Base-by-base conservation (phyloP, 2,329 filamentous ascomycete genomes). In the Claviceps maximensis region DNA sequence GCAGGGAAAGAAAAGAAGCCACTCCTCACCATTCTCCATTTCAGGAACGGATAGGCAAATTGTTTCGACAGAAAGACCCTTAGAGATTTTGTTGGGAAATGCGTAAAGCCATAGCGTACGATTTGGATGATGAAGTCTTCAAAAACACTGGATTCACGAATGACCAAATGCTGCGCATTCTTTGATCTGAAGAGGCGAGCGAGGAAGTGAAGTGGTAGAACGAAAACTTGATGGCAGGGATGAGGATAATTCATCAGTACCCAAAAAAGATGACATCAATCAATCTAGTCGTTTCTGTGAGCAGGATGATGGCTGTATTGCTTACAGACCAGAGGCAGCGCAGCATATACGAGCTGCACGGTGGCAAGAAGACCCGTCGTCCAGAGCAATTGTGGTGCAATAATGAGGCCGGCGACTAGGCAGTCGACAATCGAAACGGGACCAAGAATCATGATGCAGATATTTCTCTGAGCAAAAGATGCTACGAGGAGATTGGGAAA, bases 351-450 rank as follows among this genome's bases (percentile, higher is more conserved):
- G 63, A 82, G 83, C 57, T 68, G 61, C 29, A 79, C 62, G 1
- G 83, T 82, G 49, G 73, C 69, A 53, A 82, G 67, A 17, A 87
- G 61, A 29, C 86, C 84, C 56, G 83, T 82, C 54, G 83, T 78
- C 57, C 83, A 69, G 36, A 91, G 69, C 40, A 93, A 71, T 67
- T 90, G 85, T 3, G 85, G 86, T 3, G 80, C 71, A 15, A 91
- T 76, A 61, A 87, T 83, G 44, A 84, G 50, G 49, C 86, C 75
- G 62, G 90, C 93, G 54, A 83, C 79, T 31, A 84, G 54, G 70
- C 86, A 89, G 70, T 93, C 88, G 29, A 89, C 65, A 66, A 85
- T 84, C 7, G 83, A 87, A 46, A 93, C 79, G 54, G 84, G 82
- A 38, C 79, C 78, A 44, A 93, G 73, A 55, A 89, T 84, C 85